Percentiles rank a stretch among this genome's conserved stretches.
Conservation (phyloP, 805 yeast species). For the Nematodospora valgi region DNA sequence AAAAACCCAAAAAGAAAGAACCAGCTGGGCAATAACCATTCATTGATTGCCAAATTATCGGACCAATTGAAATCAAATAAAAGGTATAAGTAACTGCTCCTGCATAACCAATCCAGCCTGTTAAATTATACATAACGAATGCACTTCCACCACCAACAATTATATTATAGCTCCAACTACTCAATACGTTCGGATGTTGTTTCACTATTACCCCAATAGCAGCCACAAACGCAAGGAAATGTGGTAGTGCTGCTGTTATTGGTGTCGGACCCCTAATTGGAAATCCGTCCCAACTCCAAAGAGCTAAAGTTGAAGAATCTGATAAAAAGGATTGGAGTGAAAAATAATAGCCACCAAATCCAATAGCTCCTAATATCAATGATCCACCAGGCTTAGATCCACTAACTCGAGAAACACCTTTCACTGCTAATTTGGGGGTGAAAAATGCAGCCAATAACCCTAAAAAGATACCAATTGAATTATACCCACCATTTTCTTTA, state of each 20-base stretch:
- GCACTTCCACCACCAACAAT: slow-evolving; percentile 49
- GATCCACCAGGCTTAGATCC: slow-evolving; percentile 37
- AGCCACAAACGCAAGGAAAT: slow-evolving; percentile 53
- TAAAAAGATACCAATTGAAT: slow-evolving; percentile 59
- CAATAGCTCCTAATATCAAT: slow-evolving; percentile 51
- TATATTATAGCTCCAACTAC: slow-evolving; percentile 31
- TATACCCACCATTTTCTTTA: slow-evolving; percentile 80
- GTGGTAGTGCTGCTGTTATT: slow-evolving; percentile 73
- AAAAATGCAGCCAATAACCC: slow-evolving; percentile 65
- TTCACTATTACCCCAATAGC: slow-evolving; percentile 42
- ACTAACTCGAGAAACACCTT: not conserved
- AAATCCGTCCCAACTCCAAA: slow-evolving; percentile 96
- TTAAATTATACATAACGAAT: slow-evolving; percentile 44
- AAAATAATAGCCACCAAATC: slow-evolving; percentile 75
- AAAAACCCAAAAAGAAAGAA: slow-evolving; percentile 47
- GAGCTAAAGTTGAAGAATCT: slow-evolving; percentile 82
- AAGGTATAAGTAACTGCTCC: slow-evolving; percentile 66
- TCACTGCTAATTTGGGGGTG: slow-evolving; percentile 37
- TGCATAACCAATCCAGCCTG: slow-evolving; percentile 68
- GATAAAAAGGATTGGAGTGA: slow-evolving; percentile 70
- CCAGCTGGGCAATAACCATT: slow-evolving; percentile 55
- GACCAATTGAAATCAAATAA: slow-evolving; percentile 61
- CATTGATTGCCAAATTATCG: slow-evolving; percentile 56
- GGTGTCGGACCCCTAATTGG: slow-evolving; percentile 87
- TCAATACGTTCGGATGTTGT: slow-evolving; percentile 18